Base-by-base conservation (phyloP, 2,329 filamentous ascomycete species). In the Scopulariopsis brevicaulis region DNA sequence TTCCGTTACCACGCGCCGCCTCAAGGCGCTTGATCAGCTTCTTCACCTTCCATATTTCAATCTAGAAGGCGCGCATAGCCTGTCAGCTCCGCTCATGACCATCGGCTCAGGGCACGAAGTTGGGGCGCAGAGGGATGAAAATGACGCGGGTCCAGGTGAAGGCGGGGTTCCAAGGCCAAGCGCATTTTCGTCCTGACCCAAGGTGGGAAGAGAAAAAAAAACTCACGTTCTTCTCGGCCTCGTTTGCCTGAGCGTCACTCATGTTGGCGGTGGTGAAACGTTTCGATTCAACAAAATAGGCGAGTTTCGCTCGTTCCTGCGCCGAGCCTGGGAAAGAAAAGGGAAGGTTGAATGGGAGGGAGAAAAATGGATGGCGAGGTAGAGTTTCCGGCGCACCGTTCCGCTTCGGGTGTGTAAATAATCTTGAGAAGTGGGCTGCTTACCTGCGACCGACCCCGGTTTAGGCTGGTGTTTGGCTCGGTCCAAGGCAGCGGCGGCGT, bases 11-110 rank as follows among this genome's bases (percentile, higher is more conserved):
- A 73, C 95, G 84, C 66, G 95, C 95, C 62, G 90, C 89, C 76
- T 97, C 94, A 68, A 99, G 90, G 68, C 94, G 89, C 79, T 97
- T 99, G 78, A 99, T 96, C 71, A 99, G 81, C 82, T 99, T 99
- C 84, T 99, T 99, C 71, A 99, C 92, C 87, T 99, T 96, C 89
- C 88, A 92, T 78, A 86, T 87, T 76, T 87, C 84, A 68, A 87
- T 87, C 81, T 84, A 64, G 40, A 51, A 53, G 57, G 55, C 63
- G 64, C 59, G 68, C 12, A 63, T 46, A 34, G 60, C 59, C 58
- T 59, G 60, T 55, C 54, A 59, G 54, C 46, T 59, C 46, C 59
- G 56, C 53, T 60, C 59, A 55, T 59, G 52, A 59, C 56, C 58
- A 62, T 59, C n/a, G 7, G n/a, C 20, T 8, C 22, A 12, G 14